Percentiles rank a stretch among this genome's conserved stretches.
These are phyloP conservation scores for Cinchona pubescens DNA, from an alignment of 257 asterid genomes.

Conservation along the genomic window DNA sequence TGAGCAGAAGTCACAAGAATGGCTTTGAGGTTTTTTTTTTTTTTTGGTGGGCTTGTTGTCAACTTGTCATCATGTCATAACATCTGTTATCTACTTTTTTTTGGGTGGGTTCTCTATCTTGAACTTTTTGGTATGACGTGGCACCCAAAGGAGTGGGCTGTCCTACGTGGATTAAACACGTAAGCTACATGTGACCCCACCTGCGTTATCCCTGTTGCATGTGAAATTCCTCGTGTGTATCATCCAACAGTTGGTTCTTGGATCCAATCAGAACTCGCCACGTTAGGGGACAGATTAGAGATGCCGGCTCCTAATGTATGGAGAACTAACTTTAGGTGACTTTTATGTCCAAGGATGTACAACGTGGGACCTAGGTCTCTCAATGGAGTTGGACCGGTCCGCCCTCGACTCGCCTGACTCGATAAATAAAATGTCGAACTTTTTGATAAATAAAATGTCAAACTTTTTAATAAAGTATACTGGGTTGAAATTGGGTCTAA, in stretches of 20 bases:
- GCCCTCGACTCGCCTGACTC: too few species aligned
- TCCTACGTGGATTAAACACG: conserved; percentile 26
- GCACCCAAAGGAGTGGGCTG: conserved; percentile 26
- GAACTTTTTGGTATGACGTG: conserved; percentile 64
- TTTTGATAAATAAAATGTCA: too few species aligned
- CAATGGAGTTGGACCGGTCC: too few species aligned
- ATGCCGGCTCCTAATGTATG: conserved; percentile 6
- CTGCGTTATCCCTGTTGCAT: conserved; percentile 23
- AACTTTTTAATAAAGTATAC: too few species aligned
- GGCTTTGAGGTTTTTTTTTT: conserved; percentile 22
- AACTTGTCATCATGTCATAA: conserved; percentile 8
- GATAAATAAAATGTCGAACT: too few species aligned
- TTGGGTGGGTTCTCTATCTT: conserved; percentile 21
- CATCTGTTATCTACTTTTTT: conserved; percentile 32
- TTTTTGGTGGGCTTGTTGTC: conserved; percentile 18
- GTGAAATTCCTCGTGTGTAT: conserved; percentile 21
- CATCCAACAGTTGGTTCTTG: conserved; percentile 12
- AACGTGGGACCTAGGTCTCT: too few species aligned
- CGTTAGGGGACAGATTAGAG: conserved; percentile 16
- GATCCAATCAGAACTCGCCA: conserved; percentile 12
- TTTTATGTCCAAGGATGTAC: too few species aligned
- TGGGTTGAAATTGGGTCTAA: too few species aligned
- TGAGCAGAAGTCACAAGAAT: conserved; percentile 45
- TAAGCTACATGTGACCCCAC: conserved; percentile 1
- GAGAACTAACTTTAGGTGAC: background rate